Conservation (phyloP, 257 asterid species). For the Capsicum pubescens region DNA sequence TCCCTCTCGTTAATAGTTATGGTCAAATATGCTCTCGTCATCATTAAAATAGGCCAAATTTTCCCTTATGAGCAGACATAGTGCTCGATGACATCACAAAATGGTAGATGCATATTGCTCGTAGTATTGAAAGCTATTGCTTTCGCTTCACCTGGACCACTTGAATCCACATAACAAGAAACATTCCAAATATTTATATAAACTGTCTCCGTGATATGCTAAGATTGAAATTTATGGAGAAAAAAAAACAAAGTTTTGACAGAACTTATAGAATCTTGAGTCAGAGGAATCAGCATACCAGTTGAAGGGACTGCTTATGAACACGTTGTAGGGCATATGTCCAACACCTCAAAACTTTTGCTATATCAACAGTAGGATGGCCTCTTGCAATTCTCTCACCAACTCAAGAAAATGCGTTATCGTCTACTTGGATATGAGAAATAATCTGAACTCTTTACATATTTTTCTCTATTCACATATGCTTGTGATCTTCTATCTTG, state of each 20-base stretch:
- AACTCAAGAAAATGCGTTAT: constrained; percentile 55
- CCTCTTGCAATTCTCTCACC: constrained; percentile 82
- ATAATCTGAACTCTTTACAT: constrained; percentile 41
- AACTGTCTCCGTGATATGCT: neutral
- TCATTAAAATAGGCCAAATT: neutral
- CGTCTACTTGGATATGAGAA: constrained; percentile 51
- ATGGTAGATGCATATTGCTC: neutral
- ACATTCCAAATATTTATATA: neutral
- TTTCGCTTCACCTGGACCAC: constrained; percentile 21
- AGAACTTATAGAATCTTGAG: constrained; percentile 3
- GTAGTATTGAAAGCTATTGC: constrained; percentile 3
- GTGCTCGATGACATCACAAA: neutral
- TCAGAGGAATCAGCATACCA: constrained; percentile 57
- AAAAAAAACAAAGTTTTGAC: neutral
- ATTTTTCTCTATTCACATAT: constrained; percentile 47
- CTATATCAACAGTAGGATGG: constrained; percentile 93
- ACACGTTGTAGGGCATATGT: constrained; percentile 99
- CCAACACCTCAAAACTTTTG: constrained; percentile 97
- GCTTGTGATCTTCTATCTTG: constrained; percentile 56
- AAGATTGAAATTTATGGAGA: constrained; percentile 22
- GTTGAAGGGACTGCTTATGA: constrained; percentile 88
- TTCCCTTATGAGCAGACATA: neutral
- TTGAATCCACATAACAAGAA: constrained; percentile 24
- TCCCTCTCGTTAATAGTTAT: neutral
- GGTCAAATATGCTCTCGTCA: neutral